Evolutionary conservation across 192 early-diverging fungal species (phyloP).

Genomic region (Endogone sp.): DNA sequence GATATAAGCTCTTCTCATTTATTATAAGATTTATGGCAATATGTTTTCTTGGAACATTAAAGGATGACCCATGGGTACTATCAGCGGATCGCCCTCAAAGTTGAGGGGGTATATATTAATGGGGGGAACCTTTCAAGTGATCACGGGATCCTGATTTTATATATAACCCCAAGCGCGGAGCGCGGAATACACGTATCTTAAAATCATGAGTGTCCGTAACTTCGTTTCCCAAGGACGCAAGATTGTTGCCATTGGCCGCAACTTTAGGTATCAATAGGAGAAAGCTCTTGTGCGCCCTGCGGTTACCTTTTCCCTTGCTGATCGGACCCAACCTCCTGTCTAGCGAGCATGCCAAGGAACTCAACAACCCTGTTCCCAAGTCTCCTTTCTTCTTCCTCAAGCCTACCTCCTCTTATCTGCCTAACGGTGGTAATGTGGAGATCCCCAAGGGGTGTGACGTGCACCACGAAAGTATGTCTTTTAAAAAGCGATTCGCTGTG

Average conservation of each 20-base stretch:
- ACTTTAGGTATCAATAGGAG: constrained; percentile 52
- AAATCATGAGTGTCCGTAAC: constrained; percentile 38
- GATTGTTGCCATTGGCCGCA: constrained; percentile 92
- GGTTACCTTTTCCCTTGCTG: not conserved
- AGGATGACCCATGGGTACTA: too few species aligned
- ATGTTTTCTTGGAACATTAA: too few species aligned
- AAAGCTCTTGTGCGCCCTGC: constrained; percentile 26
- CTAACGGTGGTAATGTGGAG: constrained; percentile 67
- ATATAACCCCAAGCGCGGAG: too few species aligned
- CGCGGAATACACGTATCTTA: too few species aligned
- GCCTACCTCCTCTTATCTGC: constrained; percentile 78
- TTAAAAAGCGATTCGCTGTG: too few species aligned
- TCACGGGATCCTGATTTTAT: too few species aligned
- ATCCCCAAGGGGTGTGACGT: constrained; percentile 74
- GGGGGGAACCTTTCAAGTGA: too few species aligned
- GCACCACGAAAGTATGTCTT: constrained; percentile 70
- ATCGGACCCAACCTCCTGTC: not conserved
- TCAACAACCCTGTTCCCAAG: constrained; percentile 87
- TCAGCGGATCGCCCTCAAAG: too few species aligned
- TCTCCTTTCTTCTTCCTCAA: constrained; percentile 93
- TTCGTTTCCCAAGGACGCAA: constrained; percentile 68
- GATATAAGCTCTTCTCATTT: too few species aligned
- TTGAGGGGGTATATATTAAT: too few species aligned
- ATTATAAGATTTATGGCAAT: too few species aligned
- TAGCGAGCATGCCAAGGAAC: constrained; percentile 91